These are phyloP conservation scores for Cutaneotrichosporon sp. DNA, from an alignment of 1,284 basidiomycete species.

Conservation along the genomic window DNA sequence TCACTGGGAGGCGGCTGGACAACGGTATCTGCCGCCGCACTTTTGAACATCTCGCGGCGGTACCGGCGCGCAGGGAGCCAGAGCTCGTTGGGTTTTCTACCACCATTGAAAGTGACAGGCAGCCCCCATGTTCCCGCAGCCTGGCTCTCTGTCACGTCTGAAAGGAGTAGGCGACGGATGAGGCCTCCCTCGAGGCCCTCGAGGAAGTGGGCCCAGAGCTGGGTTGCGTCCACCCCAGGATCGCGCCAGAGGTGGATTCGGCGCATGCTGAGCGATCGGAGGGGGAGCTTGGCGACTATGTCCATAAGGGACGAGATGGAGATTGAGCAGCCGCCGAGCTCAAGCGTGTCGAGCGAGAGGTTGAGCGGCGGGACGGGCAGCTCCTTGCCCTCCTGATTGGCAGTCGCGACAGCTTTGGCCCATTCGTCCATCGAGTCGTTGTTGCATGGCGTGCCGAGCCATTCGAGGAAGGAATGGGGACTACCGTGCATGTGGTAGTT, in stretches of 20 bases:
- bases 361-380: slow-evolving; percentile 3
- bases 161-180: background rate
- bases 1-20: background rate
- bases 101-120: background rate
- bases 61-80: background rate
- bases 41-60: slow-evolving; percentile 1
- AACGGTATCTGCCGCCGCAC: background rate
- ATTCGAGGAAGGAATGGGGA: background rate
- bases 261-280: slow-evolving; percentile 4
- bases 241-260: background rate
- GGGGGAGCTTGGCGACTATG: slow-evolving; percentile 1
- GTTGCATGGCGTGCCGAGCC: slow-evolving; percentile 6
- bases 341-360: slow-evolving; percentile 8
- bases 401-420: background rate
- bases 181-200: background rate
- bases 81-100: background rate
- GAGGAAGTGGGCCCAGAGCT: background rate
- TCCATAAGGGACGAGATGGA: background rate
- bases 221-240: background rate
- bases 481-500: slow-evolving; percentile 4
- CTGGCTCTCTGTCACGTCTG: background rate
- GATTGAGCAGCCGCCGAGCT: background rate
- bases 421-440: background rate
- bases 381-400: background rate
- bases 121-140: background rate